Evolutionary conservation across 257 asterid genomes (phyloP).

Genomic region (Solanum dulcamara): DNA sequence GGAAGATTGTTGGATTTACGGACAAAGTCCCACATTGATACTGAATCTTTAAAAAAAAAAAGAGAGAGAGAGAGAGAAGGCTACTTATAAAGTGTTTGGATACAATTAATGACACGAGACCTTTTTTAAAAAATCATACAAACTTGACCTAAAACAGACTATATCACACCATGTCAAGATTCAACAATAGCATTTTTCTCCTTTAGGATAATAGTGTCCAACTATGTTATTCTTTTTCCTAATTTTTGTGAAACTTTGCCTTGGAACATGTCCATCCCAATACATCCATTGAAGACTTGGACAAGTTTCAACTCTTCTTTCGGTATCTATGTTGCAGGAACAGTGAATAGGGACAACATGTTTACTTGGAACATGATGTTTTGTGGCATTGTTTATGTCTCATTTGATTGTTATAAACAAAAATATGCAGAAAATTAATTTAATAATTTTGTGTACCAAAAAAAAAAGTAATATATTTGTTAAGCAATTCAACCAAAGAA

Average conservation of each 20-base stretch:
- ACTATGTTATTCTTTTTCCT: not conserved
- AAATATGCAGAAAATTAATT: not conserved
- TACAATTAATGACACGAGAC: not conserved
- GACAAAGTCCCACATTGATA: not conserved
- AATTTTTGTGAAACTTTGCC: not conserved
- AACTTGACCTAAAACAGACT: not conserved
- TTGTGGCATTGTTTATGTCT: too few species aligned
- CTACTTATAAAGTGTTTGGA: not conserved
- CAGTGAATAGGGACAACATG: too few species aligned
- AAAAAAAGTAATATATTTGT: too few species aligned
- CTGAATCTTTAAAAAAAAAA: too few species aligned
- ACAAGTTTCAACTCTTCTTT: not conserved
- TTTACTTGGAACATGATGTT: too few species aligned
- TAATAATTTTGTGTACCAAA: too few species aligned
- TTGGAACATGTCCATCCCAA: not conserved
- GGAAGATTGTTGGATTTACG: not conserved
- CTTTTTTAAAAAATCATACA: too few species aligned
- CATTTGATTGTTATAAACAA: not conserved
- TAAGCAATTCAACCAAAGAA: too few species aligned
- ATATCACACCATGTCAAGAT: not conserved
- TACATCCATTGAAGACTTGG: not conserved
- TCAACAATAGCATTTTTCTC: not conserved
- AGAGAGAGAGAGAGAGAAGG: too few species aligned
- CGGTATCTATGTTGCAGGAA: too few species aligned
- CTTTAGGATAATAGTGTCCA: not conserved